Percentiles rank a stretch among this genome's conserved stretches.
Evolutionary conservation across 2,329 filamentous ascomycete species (phyloP).

Genomic region (Arthroderma sp.): DNA sequence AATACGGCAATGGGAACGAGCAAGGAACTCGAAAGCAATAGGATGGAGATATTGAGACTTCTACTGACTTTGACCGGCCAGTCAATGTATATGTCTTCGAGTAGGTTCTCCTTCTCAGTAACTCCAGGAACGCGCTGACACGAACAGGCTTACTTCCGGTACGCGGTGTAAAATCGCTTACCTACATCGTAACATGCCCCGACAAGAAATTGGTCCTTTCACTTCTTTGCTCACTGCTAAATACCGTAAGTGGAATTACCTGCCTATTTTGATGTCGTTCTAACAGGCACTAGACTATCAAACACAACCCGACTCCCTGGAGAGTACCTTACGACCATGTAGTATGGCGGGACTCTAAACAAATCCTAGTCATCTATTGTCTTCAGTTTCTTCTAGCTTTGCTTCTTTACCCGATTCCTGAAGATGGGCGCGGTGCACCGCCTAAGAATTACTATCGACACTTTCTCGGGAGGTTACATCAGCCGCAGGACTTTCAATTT

Average conservation of each 20-base stretch:
- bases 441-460: conserved; percentile 90
- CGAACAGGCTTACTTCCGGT: conserved; percentile 53
- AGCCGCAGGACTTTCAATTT: conserved; percentile 95
- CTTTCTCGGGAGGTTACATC: conserved; percentile 77
- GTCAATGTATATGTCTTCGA: conserved; percentile 83
- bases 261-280: conserved; percentile 1
- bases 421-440: conserved; percentile 48
- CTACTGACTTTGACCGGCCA: conserved; percentile 77
- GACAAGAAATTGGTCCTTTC: conserved; percentile 89
- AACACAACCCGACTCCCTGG: conserved; percentile 93
- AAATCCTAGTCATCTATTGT: conserved; percentile 81
- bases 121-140: not conserved
- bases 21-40: conserved; percentile 84
- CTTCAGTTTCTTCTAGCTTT: conserved; percentile 79
- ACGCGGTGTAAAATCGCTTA: conserved; percentile 69
- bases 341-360: conserved; percentile 80
- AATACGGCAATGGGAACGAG: conserved; percentile 78
- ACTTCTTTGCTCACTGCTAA: conserved; percentile 79
- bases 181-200: conserved; percentile 73
- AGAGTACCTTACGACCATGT: conserved; percentile 86
- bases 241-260: conserved; percentile 56
- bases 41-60: conserved; percentile 76
- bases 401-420: conserved; percentile 76
- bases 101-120: conserved; percentile 24
- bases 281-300: conserved; percentile 51